Conservation (phyloP, 2,329 filamentous ascomycete species). For the Hirsutella rhossiliensis region DNA sequence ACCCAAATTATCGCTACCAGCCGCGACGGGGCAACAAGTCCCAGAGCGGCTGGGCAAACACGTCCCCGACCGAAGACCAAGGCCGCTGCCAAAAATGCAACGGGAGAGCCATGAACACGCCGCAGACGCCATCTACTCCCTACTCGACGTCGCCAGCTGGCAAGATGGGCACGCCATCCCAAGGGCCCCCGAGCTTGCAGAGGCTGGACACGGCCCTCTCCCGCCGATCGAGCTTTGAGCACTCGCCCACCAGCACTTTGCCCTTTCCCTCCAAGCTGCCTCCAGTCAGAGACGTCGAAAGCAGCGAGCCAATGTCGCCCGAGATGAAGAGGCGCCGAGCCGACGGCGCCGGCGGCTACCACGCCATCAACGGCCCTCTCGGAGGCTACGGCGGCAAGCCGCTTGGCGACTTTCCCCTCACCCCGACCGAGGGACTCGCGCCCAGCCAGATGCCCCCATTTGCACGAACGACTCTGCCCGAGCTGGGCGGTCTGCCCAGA, state of each 20-base stretch:
- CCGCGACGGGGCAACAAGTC: constrained; percentile 50
- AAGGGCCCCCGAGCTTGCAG: constrained; percentile 8
- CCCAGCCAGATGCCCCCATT: constrained; percentile 10
- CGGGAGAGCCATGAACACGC: constrained; percentile 52
- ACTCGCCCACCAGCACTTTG: constrained; percentile 10
- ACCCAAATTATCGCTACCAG: constrained; percentile 90
- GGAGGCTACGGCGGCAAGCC: constrained; percentile 5
- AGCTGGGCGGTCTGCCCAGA: constrained; percentile 16
- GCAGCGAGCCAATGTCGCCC: constrained; percentile 27
- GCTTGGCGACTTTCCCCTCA: constrained; percentile 7
- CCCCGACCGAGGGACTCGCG: constrained; percentile 10
- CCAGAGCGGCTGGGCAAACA: constrained; percentile 17
- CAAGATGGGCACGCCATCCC: constrained; percentile 10
- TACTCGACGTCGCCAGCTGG: constrained; percentile 23
- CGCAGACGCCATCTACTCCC: constrained; percentile 43
- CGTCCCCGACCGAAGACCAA: constrained; percentile 33
- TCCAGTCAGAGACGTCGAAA: constrained; percentile 17
- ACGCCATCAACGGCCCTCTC: constrained; percentile 9
- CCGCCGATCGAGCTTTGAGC: constrained; percentile 16
- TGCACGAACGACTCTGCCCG: constrained; percentile 14
- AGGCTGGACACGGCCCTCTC: constrained; percentile 12
- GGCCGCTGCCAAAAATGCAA: constrained; percentile 59
- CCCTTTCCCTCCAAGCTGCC: constrained; percentile 11
- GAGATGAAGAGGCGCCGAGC: constrained; percentile 54
- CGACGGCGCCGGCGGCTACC: constrained; percentile 28